A percentile compares a stretch with the other conserved stretches of the same genome.
These are phyloP conservation scores for Asterionellopsis glacialis DNA, from an alignment of 108 stramenopile species.

Conservation along the genomic window DNA sequence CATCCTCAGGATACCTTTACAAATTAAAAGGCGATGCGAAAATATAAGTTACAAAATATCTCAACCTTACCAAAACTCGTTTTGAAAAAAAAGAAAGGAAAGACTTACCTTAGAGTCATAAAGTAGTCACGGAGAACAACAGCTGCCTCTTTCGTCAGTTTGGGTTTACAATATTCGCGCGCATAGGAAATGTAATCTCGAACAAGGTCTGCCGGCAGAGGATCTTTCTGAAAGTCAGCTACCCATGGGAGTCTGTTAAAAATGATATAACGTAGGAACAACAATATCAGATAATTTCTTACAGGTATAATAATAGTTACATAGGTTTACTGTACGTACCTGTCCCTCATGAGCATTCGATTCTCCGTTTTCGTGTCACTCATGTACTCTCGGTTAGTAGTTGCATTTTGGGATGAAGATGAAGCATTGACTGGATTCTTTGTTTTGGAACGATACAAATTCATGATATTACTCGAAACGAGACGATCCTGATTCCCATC, in stretches of 20 bases:
- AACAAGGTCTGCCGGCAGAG: conserved; percentile 75
- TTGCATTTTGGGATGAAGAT: background rate
- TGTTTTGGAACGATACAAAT: conserved; percentile 46
- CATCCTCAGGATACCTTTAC: conserved; percentile 39
- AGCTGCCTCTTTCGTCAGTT: conserved; percentile 83
- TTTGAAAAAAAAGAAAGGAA: no score
- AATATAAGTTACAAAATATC: background rate
- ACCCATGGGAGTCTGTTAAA: conserved; percentile 82
- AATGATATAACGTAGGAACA: no score
- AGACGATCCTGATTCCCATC: conserved; percentile 86
- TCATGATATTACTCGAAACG: conserved; percentile 92
- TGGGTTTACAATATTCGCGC: conserved; percentile 88
- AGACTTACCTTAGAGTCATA: conserved; percentile 77
- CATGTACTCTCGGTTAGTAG: background rate
- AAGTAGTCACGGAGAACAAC: conserved; percentile 84
- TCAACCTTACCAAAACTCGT: no score
- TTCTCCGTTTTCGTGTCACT: background rate
- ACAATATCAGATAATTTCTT: no score
- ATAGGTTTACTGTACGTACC: no score
- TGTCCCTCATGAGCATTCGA: conserved; percentile 11
- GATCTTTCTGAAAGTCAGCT: conserved; percentile 63
- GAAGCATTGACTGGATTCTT: background rate
- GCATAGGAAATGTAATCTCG: conserved; percentile 97
- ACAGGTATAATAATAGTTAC: no score
- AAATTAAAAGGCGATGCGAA: conserved; percentile 3